These are phyloP conservation scores for Clarireedia sp. DNA, from an alignment of 2,329 filamentous ascomycete species.

Conservation along the genomic window DNA sequence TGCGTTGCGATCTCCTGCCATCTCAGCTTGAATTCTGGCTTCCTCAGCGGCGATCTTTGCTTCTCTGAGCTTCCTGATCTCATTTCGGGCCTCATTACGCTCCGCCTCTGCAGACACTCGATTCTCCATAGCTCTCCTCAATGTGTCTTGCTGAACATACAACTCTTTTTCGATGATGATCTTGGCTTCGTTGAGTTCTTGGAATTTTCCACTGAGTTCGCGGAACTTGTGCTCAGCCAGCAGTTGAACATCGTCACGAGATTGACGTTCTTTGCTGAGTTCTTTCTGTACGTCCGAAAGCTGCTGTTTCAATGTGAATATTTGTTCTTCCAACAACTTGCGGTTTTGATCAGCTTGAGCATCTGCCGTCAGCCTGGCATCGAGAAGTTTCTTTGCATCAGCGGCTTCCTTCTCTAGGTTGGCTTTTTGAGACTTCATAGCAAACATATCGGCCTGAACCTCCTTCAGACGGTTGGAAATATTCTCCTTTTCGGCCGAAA, in stretches of 20 bases:
- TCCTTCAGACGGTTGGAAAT: constrained; percentile 70
- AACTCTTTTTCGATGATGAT: constrained; percentile 97
- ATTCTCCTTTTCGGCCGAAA: constrained; percentile 71
- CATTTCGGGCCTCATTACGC: constrained; percentile 79
- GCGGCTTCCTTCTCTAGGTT: constrained; percentile 83
- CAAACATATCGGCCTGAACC: constrained; percentile 79
- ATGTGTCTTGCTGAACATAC: constrained; percentile 87
- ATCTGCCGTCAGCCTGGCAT: constrained; percentile 85
- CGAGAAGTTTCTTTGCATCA: constrained; percentile 78
- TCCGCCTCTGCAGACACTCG: constrained; percentile 74
- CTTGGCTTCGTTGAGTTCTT: constrained; percentile 84
- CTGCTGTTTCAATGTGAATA: constrained; percentile 77
- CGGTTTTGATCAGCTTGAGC: constrained; percentile 74
- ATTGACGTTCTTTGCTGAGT: constrained; percentile 84
- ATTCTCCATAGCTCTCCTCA: constrained; percentile 78
- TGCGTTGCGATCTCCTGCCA: constrained; percentile 71
- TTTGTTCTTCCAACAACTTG: constrained; percentile 77
- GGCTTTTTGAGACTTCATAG: constrained; percentile 73
- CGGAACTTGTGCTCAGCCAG: constrained; percentile 84
- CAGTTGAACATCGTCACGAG: constrained; percentile 84
- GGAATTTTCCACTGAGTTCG: constrained; percentile 75
- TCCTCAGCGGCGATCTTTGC: constrained; percentile 82
- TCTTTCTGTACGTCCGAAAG: constrained; percentile 81
- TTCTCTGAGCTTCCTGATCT: constrained; percentile 73
- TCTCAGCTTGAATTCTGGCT: constrained; percentile 74